Evolutionary conservation across 768 basidiomycete genomes (phyloP).

Genomic region (Mycena vitilis): DNA sequence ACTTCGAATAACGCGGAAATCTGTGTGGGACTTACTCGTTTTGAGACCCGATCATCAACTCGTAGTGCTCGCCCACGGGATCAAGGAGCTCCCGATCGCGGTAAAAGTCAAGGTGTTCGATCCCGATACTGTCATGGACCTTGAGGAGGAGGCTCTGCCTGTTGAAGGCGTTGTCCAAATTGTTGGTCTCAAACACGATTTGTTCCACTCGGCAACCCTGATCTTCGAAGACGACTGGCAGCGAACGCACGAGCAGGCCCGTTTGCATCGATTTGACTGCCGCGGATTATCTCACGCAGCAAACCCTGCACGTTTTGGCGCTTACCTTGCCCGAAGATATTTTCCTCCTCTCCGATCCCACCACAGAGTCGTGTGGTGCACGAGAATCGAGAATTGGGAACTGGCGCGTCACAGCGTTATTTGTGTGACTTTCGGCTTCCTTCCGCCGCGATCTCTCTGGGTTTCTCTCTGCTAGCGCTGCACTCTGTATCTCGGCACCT

Average conservation of each 20-base stretch:
- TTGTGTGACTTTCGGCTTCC: no score
- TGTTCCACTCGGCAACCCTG: constrained; percentile 64
- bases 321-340: constrained; percentile 66
- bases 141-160: constrained; percentile 14
- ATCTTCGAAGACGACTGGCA: constrained; percentile 62
- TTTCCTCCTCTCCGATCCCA: no score
- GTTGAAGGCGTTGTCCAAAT: constrained; percentile 36
- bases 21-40: constrained; percentile 77
- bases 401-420: no score
- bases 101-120: constrained; percentile 43
- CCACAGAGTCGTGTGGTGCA: no score
- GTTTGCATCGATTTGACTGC: constrained; percentile 64
- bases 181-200: constrained; percentile 60
- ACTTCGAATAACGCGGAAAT: constrained; percentile 70
- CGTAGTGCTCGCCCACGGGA: constrained; percentile 72
- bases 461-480: no score
- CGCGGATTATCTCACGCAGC: constrained; percentile 64
- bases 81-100: constrained; percentile 49
- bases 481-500: no score
- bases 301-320: constrained; percentile 73
- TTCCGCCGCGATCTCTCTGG: no score
- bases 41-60: constrained; percentile 68
- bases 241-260: constrained; percentile 23
- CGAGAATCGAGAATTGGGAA: no score
- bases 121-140: constrained; percentile 30